Evolutionary conservation across 768 basidiomycete species (phyloP).

Genomic region (Postia placenta): DNA sequence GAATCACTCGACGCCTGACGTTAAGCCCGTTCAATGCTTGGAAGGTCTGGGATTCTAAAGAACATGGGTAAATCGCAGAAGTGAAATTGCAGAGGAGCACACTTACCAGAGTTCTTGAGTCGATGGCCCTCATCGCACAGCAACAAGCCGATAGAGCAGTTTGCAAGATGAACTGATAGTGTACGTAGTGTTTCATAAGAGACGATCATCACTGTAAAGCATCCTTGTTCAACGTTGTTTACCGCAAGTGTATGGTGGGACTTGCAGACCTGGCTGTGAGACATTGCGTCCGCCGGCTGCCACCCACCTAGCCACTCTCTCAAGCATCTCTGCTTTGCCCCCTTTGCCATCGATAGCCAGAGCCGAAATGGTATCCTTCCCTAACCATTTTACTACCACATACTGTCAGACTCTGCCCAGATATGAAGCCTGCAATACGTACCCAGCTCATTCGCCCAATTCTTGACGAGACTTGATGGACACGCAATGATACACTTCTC

Average conservation of each 20-base stretch:
- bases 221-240: neutral
- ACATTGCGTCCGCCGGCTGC: slow-evolving; percentile 84
- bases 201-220: slow-evolving; percentile 83
- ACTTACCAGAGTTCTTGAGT: slow-evolving; percentile 85
- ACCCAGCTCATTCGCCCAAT: slow-evolving; percentile 98
- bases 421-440: too few relatives aligned
- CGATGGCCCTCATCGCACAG: slow-evolving; percentile 97
- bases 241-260: neutral
- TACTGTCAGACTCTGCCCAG: too few relatives aligned
- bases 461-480: slow-evolving; percentile 93
- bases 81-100: slow-evolving; percentile 2
- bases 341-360: slow-evolving; percentile 92
- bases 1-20: slow-evolving; percentile 86
- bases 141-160: slow-evolving; percentile 82
- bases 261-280: slow-evolving; percentile 72
- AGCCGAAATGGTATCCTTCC: slow-evolving; percentile 73
- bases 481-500: slow-evolving; percentile 98
- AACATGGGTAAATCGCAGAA: neutral
- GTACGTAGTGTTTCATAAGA: slow-evolving; percentile 95
- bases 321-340: slow-evolving; percentile 72
- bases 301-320: slow-evolving; percentile 84
- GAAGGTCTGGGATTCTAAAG: slow-evolving; percentile 79
- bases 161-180: slow-evolving; percentile 66
- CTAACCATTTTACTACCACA: slow-evolving; percentile 91
- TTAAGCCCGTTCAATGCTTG: slow-evolving; percentile 76